Evolutionary conservation across 768 basidiomycete species (phyloP).

Genomic region (Lanmaoa rubissima): DNA sequence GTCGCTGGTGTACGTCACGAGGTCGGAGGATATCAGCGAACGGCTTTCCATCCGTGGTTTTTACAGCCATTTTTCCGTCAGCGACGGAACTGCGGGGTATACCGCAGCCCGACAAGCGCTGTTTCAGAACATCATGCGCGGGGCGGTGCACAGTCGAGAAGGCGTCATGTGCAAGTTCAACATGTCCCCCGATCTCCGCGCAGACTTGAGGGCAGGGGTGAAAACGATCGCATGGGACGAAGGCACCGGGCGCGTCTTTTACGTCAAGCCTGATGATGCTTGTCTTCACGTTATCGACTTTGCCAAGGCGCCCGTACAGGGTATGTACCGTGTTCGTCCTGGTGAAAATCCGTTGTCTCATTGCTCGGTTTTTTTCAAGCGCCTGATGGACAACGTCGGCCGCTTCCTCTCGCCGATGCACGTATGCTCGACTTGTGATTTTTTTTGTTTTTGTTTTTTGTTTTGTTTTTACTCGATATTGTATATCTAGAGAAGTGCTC

Average conservation of each 20-base stretch:
- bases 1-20: conserved; percentile 31
- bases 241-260: conserved; percentile 55
- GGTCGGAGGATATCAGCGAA: conserved; percentile 25
- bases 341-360: conserved; percentile 19
- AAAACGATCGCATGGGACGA: conserved; percentile 66
- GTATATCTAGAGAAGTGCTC: not conserved
- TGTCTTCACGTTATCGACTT: conserved; percentile 51
- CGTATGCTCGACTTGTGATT: conserved; percentile 33
- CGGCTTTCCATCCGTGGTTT: conserved; percentile 29
- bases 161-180: conserved; percentile 28
- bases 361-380: conserved; percentile 32
- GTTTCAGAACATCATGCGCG: conserved; percentile 25
- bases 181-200: conserved; percentile 15
- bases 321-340: conserved; percentile 17
- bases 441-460: not conserved
- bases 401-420: conserved; percentile 27
- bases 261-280: conserved; percentile 42
- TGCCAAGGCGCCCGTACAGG: conserved; percentile 35
- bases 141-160: conserved; percentile 13
- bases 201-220: conserved; percentile 33
- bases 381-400: conserved; percentile 32
- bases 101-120: conserved; percentile 16
- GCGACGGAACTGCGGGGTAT: conserved; percentile 30
- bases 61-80: conserved; percentile 38
- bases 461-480: not conserved